Evolutionary conservation across 495 filamentous ascomycete species (phyloP).

Genomic region (Penicillium salamii): DNA sequence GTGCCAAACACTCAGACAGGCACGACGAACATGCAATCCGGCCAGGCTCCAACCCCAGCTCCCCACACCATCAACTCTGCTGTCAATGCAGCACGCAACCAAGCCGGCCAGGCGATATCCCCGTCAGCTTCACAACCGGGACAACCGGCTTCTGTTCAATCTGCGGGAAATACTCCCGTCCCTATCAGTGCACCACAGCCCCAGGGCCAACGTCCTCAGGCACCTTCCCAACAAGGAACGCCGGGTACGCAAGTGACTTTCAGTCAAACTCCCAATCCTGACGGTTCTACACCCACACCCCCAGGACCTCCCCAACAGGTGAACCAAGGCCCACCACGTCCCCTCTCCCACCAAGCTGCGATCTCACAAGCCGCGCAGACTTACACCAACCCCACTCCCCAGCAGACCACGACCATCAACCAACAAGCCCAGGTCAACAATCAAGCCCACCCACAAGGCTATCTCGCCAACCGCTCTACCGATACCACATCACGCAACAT

Average conservation of each 20-base stretch:
- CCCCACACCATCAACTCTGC: constrained; percentile 54
- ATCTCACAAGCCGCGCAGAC: constrained; percentile 57
- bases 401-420: constrained; percentile 32
- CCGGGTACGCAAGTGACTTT: constrained; percentile 40
- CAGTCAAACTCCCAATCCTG: constrained; percentile 31
- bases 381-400: constrained; percentile 44
- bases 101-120: constrained; percentile 41
- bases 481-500: constrained; percentile 47
- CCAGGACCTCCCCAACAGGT: constrained; percentile 38
- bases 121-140: constrained; percentile 38
- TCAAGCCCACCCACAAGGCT: constrained; percentile 53
- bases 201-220: constrained; percentile 46
- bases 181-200: constrained; percentile 39
- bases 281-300: constrained; percentile 41
- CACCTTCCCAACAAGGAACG: constrained; percentile 33
- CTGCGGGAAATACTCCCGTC: constrained; percentile 40
- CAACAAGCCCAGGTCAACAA: constrained; percentile 31
- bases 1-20: constrained; percentile 22
- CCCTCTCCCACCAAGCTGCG: constrained; percentile 62
- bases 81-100: constrained; percentile 49
- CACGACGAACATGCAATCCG: constrained; percentile 28
- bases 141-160: constrained; percentile 37
- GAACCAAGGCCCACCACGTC: constrained; percentile 51
- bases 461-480: constrained; percentile 46
- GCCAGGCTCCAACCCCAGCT: constrained; percentile 42